phyloP scores from a whole-genome alignment of 768 basidiomycete genomes.

The Lactarius hatsudake region DNA sequence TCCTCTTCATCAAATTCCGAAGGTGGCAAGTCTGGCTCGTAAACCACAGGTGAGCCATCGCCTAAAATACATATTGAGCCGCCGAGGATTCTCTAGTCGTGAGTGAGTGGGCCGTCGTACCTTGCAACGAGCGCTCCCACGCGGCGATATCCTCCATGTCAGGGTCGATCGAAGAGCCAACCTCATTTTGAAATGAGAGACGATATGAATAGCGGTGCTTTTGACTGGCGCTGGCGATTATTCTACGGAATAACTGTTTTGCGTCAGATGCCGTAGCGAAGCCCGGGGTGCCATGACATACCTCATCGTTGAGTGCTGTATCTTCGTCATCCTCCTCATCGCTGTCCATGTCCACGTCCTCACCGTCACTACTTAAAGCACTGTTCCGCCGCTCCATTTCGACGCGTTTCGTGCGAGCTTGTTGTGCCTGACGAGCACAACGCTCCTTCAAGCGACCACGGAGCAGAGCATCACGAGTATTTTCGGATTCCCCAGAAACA shows the following conservation, averaged over 20 bases:
- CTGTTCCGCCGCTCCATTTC: conserved; percentile 14
- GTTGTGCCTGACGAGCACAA: conserved; percentile 28
- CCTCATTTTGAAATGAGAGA: conserved; percentile 62
- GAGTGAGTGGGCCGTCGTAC: conserved; percentile 31
- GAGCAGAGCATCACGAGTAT: conserved; percentile 27
- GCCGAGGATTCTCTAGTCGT: neutral
- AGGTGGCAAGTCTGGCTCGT: conserved; percentile 8
- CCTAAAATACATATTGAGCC: neutral
- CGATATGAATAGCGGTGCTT: conserved; percentile 53
- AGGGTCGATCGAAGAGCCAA: conserved; percentile 76
- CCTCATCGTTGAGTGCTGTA: conserved; percentile 30
- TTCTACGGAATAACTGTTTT: conserved; percentile 60
- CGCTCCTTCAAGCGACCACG: conserved; percentile 30
- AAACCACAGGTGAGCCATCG: conserved; percentile 1
- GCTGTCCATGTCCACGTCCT: conserved; percentile 26
- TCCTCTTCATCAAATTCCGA: conserved; percentile 45
- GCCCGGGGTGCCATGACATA: conserved; percentile 1
- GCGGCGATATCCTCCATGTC: conserved; percentile 57
- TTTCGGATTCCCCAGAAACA: conserved; percentile 7
- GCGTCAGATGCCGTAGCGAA: neutral
- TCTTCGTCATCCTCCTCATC: conserved; percentile 26
- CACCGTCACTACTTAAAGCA: conserved; percentile 30
- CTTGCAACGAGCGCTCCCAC: conserved; percentile 60
- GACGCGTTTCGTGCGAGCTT: conserved; percentile 27
- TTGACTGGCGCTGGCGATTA: conserved; percentile 53